Evolutionary conservation across 2,329 filamentous ascomycete species (phyloP), one percentile per base, ranked within the genome.

Genomic region (Aspergillus sp.): DNA sequence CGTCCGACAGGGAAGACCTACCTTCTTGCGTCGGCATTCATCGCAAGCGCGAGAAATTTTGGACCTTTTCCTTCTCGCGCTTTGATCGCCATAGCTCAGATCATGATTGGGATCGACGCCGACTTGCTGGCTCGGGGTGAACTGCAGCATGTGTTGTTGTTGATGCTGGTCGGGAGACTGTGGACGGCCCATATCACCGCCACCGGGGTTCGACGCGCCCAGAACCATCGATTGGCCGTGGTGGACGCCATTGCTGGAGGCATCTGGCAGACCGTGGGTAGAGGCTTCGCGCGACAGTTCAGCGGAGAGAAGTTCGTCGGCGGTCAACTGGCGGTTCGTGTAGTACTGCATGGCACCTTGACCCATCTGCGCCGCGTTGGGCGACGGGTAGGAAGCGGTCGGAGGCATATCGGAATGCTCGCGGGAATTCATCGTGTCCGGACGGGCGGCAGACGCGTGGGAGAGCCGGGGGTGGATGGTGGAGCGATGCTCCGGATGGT

Each of bases 31-130:
- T 41, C 91, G 82, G 67, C 91, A 96, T 67, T 95, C 90, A 66
- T 96, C 91, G 64, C 91, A 96, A 2, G 91, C 91, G 34, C 91
- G 82, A 10, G 91, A 95, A 5, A 94, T 90, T 70, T 96, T 96
- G 5, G 88, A 89, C 54, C 91, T 81, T 69, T 94, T 94, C 57
- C 87, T 79, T 0, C 87, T 87, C 13, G 86, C 82, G 10, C 85
- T 84, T 53, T 79, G 79, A 57, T 87, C 85, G 36, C 79, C 79
- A 63, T 81, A 80, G 58, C 73, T 76, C 58, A 81, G 55, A 47
- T 78, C 70, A 49, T 77, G 72, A 54, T 77, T 74, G 13, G 72
- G 74, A 50, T 77, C 75, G 48, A 74, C 70, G 31, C 71, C 71
- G 11, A 74, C 71, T 56, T 76, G 74, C 52, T 75, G 71, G 54